Percentiles rank a stretch among this genome's conserved stretches.
phyloP scores from a whole-genome alignment of 306 rosid genomes.

The Trichosanthes cucumerina region DNA sequence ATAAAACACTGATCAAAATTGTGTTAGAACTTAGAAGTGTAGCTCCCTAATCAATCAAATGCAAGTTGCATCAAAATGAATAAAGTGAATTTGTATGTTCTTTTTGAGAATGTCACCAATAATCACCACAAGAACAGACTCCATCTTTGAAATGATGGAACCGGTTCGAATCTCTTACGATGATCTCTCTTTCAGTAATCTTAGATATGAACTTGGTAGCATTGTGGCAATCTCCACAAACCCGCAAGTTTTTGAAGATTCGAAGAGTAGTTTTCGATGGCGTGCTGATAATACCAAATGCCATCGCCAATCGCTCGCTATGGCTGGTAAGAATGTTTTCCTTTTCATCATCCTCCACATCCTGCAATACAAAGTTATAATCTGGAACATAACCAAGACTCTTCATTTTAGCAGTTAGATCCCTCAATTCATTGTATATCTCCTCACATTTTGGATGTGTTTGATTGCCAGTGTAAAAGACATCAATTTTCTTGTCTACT shows the following conservation, averaged over 20 bases:
- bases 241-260: conserved; percentile 46
- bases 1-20: background rate
- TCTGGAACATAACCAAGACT: conserved; percentile 37
- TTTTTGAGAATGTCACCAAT: conserved; percentile 28
- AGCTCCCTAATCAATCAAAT: background rate
- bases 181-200: conserved; percentile 31
- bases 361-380: conserved; percentile 38
- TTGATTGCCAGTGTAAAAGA: conserved; percentile 33
- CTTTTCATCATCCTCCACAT: conserved; percentile 46
- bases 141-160: conserved; percentile 46
- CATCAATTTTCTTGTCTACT: conserved; percentile 39
- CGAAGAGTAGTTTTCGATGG: conserved; percentile 27
- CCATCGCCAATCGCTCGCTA: conserved; percentile 43
- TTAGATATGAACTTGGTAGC: conserved; percentile 32
- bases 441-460: conserved; percentile 36
- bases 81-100: background rate
- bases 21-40: background rate
- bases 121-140: conserved; percentile 39
- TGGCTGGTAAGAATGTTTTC: conserved; percentile 35
- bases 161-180: conserved; percentile 43
- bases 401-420: conserved; percentile 32
- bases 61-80: background rate
- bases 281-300: conserved; percentile 31
- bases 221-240: conserved; percentile 36
- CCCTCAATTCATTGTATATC: conserved; percentile 26